Evolutionary conservation across 139 green algal species (phyloP).

Genomic region (Chlamydomonas urium): DNA sequence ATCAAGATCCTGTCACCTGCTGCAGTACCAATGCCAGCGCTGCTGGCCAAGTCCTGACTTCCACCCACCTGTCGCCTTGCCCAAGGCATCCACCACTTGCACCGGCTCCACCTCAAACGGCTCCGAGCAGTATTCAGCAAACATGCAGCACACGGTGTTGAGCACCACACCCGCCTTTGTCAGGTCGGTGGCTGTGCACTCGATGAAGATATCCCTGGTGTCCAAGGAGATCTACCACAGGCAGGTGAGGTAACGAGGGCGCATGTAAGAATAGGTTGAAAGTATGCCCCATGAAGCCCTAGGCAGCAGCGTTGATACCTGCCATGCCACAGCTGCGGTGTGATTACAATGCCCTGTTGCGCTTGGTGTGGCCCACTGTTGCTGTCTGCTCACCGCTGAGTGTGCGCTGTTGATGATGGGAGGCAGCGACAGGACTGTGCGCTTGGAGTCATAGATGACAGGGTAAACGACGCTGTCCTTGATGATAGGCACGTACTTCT

Average conservation of each 20-base stretch:
- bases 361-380: no score
- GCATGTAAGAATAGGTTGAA: no score
- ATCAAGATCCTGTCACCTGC: no score
- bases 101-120: constrained; percentile 94
- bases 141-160: constrained; percentile 85
- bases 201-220: constrained; percentile 95
- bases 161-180: constrained; percentile 87
- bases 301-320: no score
- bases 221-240: constrained; percentile 71
- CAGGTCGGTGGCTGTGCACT: constrained; percentile 97
- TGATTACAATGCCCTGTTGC: no score
- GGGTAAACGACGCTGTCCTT: constrained; percentile 88
- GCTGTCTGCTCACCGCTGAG: constrained; percentile 74
- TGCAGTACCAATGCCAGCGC: no score
- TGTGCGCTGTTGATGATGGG: constrained; percentile 98
- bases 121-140: constrained; percentile 84
- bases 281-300: no score
- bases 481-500: constrained; percentile 96
- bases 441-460: constrained; percentile 85
- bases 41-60: no score
- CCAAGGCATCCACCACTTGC: constrained; percentile 80
- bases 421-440: constrained; percentile 90
- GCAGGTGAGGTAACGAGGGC: background rate
- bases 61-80: constrained; percentile 34
- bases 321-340: no score